Percentiles rank a stretch among this genome's conserved stretches.
Conservation (phyloP, 2,329 filamentous ascomycete species). For the Xylariales sp. region DNA sequence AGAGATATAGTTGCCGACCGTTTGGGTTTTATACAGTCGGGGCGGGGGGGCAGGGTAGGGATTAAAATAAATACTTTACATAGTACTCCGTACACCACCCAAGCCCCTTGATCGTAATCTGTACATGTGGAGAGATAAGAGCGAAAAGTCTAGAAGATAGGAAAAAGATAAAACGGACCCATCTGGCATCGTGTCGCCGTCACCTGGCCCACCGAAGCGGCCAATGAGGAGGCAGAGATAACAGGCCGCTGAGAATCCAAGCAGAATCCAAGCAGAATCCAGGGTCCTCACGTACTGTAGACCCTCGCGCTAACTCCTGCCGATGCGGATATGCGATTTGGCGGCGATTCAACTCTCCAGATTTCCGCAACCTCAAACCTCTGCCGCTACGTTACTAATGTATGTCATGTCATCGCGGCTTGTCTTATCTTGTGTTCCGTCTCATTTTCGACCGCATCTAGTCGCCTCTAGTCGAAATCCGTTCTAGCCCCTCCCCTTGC, state of each 20-base stretch:
- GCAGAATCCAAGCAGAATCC: neutral
- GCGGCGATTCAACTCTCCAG: slow-evolving; percentile 16
- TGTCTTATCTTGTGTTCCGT: slow-evolving; percentile 34
- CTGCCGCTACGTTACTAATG: neutral
- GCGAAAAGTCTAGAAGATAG: slow-evolving; percentile 1
- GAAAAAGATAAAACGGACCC: neutral
- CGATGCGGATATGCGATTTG: slow-evolving; percentile 20
- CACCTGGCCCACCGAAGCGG: neutral
- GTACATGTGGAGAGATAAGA: slow-evolving; percentile 5
- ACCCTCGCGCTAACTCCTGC: slow-evolving; percentile 29
- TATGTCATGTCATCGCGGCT: slow-evolving; percentile 18
- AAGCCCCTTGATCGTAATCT: neutral
- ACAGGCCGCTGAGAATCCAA: slow-evolving; percentile 4
- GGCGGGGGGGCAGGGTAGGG: no score
- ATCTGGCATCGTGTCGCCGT: neutral
- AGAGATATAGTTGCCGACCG: no score
- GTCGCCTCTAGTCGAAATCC: slow-evolving; percentile 8
- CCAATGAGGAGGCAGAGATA: slow-evolving; percentile 33
- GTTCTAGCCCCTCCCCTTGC: slow-evolving; percentile 13
- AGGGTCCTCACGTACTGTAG: slow-evolving; percentile 18
- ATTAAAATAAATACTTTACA: no score
- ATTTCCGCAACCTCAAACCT: slow-evolving; percentile 16
- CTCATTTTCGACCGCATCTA: slow-evolving; percentile 23
- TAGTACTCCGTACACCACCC: no score
- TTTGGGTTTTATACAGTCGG: no score